These are phyloP conservation scores for Eucalyptus viminalis DNA, from an alignment of 345 rosid species.

Conservation along the genomic window DNA sequence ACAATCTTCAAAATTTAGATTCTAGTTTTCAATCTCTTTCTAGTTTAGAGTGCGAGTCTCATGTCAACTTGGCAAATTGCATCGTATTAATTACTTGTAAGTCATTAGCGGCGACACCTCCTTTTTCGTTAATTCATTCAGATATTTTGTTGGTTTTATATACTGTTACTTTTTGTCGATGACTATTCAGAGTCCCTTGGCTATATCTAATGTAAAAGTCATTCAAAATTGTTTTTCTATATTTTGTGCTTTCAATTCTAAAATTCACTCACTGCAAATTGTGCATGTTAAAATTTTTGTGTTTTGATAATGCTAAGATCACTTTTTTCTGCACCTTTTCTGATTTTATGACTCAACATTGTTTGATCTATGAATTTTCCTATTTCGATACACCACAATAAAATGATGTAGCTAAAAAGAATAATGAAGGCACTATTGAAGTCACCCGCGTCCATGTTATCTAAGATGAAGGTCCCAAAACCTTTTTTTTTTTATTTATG, in stretches of 20 bases:
- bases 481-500: background rate
- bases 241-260: background rate
- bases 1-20: background rate
- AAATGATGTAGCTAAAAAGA: too few relatives aligned
- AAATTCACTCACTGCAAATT: background rate
- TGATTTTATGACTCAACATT: background rate
- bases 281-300: background rate
- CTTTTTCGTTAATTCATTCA: too few relatives aligned
- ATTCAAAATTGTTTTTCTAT: too few relatives aligned
- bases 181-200: background rate
- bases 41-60: background rate
- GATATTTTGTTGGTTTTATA: rapidly evolving
- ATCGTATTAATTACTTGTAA: background rate
- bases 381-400: background rate
- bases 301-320: background rate
- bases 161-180: too few relatives aligned
- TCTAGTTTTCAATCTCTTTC: background rate
- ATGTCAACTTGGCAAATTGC: background rate
- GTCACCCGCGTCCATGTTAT: background rate
- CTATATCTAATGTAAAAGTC: background rate
- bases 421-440: background rate
- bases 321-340: background rate
- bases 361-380: background rate
- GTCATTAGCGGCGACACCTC: background rate
- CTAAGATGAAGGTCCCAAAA: background rate